These are phyloP conservation scores for Malus hybrid DNA, from an alignment of 331 rosid species.

Conservation along the genomic window DNA sequence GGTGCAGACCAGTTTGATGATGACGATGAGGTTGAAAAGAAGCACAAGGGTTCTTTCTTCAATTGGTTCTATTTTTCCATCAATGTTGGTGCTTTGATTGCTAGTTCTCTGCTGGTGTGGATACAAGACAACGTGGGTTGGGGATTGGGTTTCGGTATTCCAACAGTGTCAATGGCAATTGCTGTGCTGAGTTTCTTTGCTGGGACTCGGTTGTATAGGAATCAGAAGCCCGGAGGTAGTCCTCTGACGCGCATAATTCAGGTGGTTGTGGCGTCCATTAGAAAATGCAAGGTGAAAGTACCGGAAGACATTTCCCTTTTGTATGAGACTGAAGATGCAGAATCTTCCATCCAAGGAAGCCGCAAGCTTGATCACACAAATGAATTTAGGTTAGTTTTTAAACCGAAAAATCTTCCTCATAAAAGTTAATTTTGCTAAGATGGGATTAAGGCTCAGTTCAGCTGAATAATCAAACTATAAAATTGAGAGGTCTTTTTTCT, in stretches of 20 bases:
- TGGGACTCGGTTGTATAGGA: conserved; percentile 32
- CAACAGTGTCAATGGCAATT: conserved; percentile 42
- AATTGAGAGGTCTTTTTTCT: not conserved
- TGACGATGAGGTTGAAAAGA: no score
- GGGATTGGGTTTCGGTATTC: conserved; percentile 52
- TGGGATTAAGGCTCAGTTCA: not conserved
- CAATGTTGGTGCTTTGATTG: conserved; percentile 45
- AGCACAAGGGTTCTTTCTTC: no score
- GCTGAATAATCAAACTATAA: not conserved
- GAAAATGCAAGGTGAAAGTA: conserved; percentile 18
- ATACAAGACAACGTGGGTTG: conserved; percentile 44
- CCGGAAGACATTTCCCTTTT: conserved; percentile 32
- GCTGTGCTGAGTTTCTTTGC: conserved; percentile 49
- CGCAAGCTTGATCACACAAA: conserved; percentile 46
- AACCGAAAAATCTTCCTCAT: not conserved
- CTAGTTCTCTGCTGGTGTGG: conserved; percentile 37
- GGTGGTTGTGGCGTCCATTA: conserved; percentile 34
- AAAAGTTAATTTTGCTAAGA: not conserved
- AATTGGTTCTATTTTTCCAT: not conserved
- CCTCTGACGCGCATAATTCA: conserved; percentile 39
- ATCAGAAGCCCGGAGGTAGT: conserved; percentile 50
- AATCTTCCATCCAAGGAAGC: conserved; percentile 40
- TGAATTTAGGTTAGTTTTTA: conserved; percentile 27
- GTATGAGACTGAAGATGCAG: conserved; percentile 33
- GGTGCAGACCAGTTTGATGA: no score